Evolutionary conservation across 306 rosid species (phyloP).

Genomic region (Mimosa pudica): DNA sequence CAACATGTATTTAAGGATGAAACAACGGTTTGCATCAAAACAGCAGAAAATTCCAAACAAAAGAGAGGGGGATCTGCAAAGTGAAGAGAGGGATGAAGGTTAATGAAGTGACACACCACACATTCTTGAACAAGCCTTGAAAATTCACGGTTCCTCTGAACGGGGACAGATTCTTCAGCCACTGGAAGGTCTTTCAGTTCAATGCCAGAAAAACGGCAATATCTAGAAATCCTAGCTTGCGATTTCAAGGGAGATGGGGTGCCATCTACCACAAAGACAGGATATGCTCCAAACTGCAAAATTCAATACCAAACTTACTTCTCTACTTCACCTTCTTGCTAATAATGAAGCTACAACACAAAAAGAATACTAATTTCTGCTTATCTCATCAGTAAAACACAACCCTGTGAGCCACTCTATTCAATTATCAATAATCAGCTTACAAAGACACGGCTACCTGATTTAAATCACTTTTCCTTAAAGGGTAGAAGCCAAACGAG

Average conservation of each 20-base stretch:
- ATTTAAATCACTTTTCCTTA: slow-evolving; percentile 4
- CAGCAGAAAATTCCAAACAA: slow-evolving; percentile 1
- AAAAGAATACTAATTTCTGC: neutral
- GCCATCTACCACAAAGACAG: slow-evolving; percentile 84
- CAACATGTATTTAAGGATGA: neutral
- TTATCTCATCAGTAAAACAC: neutral
- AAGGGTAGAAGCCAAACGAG: neutral
- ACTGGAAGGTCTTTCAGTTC: slow-evolving; percentile 57
- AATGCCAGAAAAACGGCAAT: slow-evolving; percentile 68
- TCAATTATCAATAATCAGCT: neutral
- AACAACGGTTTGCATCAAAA: neutral
- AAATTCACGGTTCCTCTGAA: slow-evolving; percentile 67
- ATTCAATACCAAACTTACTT: neutral
- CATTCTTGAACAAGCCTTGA: slow-evolving; percentile 72
- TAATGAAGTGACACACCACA: slow-evolving; percentile 59
- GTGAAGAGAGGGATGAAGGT: slow-evolving; percentile 22
- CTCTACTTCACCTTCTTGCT: neutral
- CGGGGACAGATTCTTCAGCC: slow-evolving; percentile 59
- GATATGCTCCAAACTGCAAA: slow-evolving; percentile 88
- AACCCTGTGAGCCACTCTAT: neutral
- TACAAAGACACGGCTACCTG: neutral
- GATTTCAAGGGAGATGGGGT: slow-evolving; percentile 78
- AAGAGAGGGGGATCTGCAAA: neutral
- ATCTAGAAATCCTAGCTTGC: slow-evolving; percentile 68
- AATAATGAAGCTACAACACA: neutral